Conservation (phyloP, 78 protist genomes). For the Bodo saltans region DNA sequence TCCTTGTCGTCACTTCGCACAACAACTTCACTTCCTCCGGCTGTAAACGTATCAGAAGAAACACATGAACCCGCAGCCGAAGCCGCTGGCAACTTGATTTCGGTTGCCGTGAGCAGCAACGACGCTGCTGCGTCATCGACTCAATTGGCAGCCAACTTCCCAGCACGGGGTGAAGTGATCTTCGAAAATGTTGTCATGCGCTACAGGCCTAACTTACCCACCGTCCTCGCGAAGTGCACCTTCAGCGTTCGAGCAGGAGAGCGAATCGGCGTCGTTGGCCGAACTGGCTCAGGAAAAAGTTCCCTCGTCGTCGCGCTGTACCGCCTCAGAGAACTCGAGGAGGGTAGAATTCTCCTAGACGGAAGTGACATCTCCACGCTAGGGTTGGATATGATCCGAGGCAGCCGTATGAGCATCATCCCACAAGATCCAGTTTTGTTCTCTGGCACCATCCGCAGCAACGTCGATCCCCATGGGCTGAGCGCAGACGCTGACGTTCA, state of each 20-base stretch:
- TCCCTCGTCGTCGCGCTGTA: constrained; percentile 40
- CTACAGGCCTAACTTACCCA: constrained; percentile 46
- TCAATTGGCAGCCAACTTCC: constrained; percentile 13
- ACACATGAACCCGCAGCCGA: too few relatives aligned
- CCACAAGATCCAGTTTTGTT: constrained; percentile 74
- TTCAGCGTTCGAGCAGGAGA: neutral
- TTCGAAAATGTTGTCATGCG: constrained; percentile 22
- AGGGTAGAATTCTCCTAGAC: constrained; percentile 46
- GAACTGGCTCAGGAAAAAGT: constrained; percentile 77
- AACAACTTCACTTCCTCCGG: too few relatives aligned
- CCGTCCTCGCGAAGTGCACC: neutral
- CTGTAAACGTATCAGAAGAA: too few relatives aligned
- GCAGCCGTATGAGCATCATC: constrained; percentile 40
- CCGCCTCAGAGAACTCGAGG: constrained; percentile 63
- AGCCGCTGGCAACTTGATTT: neutral
- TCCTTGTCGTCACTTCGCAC: too few relatives aligned
- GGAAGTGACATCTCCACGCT: constrained; percentile 30
- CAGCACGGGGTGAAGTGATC: constrained; percentile 3
- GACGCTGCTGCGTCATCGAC: neutral
- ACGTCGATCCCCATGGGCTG: constrained; percentile 39
- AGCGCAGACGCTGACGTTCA: constrained; percentile 39
- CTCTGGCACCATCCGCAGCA: constrained; percentile 50
- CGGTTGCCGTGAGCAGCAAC: neutral
- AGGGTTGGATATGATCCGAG: constrained; percentile 46
- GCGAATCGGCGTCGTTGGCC: constrained; percentile 77